phyloP scores from a whole-genome alignment of 2,329 filamentous ascomycete genomes.

The Penicillium paneum region DNA sequence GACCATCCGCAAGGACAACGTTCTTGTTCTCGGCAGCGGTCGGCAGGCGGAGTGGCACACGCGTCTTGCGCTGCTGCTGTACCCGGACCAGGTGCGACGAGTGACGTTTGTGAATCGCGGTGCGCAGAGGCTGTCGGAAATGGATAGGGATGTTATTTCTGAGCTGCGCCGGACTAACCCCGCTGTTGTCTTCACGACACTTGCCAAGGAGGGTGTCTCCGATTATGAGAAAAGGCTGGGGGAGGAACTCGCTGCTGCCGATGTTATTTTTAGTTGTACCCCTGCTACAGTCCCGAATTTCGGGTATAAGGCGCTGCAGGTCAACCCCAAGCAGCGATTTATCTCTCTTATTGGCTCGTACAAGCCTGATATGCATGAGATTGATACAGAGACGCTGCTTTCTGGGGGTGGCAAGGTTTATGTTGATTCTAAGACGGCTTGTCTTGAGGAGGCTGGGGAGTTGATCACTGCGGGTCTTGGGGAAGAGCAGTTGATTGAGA shows the following conservation, averaged over 20 bases:
- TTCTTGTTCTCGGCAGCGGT: conserved; percentile 50
- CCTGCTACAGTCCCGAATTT: conserved; percentile 48
- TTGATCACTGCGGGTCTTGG: conserved; percentile 41
- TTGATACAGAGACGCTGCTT: conserved; percentile 46
- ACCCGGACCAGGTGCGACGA: conserved; percentile 48
- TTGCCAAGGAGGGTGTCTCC: conserved; percentile 63
- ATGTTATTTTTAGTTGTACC: conserved; percentile 52
- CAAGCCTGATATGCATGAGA: conserved; percentile 53
- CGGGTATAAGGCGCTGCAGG: conserved; percentile 34
- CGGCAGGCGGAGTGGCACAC: conserved; percentile 52
- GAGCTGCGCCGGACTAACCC: conserved; percentile 40
- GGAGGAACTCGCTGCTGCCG: conserved; percentile 31
- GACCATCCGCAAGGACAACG: conserved; percentile 27
- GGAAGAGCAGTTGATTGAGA: conserved; percentile 41
- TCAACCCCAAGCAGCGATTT: conserved; percentile 41
- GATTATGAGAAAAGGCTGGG: conserved; percentile 36
- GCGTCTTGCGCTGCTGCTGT: conserved; percentile 50
- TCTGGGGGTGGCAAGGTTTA: conserved; percentile 64
- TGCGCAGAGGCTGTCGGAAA: conserved; percentile 56
- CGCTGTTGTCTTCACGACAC: conserved; percentile 27
- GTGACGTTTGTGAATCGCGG: conserved; percentile 75
- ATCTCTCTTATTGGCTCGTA: conserved; percentile 55
- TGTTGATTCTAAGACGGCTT: conserved; percentile 57
- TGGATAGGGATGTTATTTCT: conserved; percentile 28
- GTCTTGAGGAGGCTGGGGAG: conserved; percentile 48